These are phyloP conservation scores for Mycena alexandri DNA, from an alignment of 768 basidiomycete species.

Conservation along the genomic window DNA sequence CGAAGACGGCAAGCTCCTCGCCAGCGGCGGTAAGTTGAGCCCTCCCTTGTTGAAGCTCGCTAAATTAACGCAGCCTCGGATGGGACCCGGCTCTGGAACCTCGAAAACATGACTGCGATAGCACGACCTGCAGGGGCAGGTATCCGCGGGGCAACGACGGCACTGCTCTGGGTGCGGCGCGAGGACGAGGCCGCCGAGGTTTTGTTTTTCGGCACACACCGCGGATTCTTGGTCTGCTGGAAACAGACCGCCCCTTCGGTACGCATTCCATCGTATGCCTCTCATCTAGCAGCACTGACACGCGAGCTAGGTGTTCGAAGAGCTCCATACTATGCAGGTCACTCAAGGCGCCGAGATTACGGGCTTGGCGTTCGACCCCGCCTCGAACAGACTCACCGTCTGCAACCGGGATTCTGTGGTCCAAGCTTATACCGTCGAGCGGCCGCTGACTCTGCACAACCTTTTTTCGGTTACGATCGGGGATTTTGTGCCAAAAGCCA, in stretches of 20 bases:
- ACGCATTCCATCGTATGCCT: background rate
- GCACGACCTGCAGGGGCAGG: background rate
- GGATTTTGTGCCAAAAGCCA: slow-evolving; percentile 29
- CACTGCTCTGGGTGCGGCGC: slow-evolving; percentile 23
- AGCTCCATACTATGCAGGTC: slow-evolving; percentile 23
- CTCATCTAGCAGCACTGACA: background rate
- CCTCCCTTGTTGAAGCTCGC: background rate
- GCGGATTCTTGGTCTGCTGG: slow-evolving; percentile 32
- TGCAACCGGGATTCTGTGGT: slow-evolving; percentile 29
- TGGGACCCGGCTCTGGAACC: slow-evolving; percentile 17
- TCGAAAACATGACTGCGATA: background rate
- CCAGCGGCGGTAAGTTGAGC: slow-evolving; percentile 18
- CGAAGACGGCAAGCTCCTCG: slow-evolving; percentile 20
- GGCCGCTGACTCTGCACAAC: background rate
- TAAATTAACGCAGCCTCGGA: slow-evolving; percentile 10
- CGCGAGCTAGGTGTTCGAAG: slow-evolving; percentile 21
- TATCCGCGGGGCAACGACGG: slow-evolving; percentile 29
- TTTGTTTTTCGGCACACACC: slow-evolving; percentile 29
- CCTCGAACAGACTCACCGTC: slow-evolving; percentile 32
- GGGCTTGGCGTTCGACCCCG: slow-evolving; percentile 35
- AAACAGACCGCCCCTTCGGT: slow-evolving; percentile 6
- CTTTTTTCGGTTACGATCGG: slow-evolving; percentile 29
- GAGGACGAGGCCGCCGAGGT: slow-evolving; percentile 31
- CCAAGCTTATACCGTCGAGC: slow-evolving; percentile 26
- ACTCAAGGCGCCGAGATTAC: slow-evolving; percentile 31